Conservation (phyloP, 345 rosid genomes). For the Ceriops tagal region DNA sequence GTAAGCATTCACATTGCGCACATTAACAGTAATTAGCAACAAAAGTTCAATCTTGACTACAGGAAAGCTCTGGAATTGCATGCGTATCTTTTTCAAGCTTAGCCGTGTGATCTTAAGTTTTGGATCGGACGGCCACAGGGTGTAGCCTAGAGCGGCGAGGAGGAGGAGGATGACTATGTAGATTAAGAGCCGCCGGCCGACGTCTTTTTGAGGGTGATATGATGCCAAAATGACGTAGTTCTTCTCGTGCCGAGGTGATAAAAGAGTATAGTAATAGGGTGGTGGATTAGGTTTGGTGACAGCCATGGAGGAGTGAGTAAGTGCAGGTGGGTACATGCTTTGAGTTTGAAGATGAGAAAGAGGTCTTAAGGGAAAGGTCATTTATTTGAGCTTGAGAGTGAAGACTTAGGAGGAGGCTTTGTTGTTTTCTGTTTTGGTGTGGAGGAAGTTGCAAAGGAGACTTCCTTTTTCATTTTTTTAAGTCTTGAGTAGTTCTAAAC, state of each 20-base stretch:
- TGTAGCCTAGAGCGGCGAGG: constrained; percentile 35
- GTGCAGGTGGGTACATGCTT: constrained; percentile 7
- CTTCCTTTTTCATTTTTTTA: not conserved
- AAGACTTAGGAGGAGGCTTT: constrained; percentile 7
- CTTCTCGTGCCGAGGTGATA: constrained; percentile 10
- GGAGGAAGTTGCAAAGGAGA: constrained; percentile 9
- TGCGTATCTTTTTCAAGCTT: constrained; percentile 40
- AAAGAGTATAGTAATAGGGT: not conserved
- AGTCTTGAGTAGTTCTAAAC: no score
- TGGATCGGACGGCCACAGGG: constrained; percentile 80
- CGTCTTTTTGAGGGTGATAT: not conserved
- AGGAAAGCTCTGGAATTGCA: constrained; percentile 39
- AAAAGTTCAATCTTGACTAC: constrained; percentile 50
- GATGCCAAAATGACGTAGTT: constrained; percentile 27
- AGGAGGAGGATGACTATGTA: constrained; percentile 23
- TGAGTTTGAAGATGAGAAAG: constrained; percentile 21
- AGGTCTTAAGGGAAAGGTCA: not conserved
- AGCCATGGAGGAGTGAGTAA: constrained; percentile 23
- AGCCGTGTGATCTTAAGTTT: constrained; percentile 47
- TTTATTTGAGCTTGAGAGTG: constrained; percentile 4
- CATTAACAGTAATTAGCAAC: constrained; percentile 47
- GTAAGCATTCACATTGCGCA: constrained; percentile 64
- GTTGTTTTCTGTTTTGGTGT: constrained; percentile 10
- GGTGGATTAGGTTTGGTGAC: constrained; percentile 13
- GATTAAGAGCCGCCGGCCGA: constrained; percentile 20